A percentile compares a stretch with the other conserved stretches of the same genome.
Evolutionary conservation across 176 grass and related monocot genomes (phyloP).

Genomic region (Triticum monococcum): DNA sequence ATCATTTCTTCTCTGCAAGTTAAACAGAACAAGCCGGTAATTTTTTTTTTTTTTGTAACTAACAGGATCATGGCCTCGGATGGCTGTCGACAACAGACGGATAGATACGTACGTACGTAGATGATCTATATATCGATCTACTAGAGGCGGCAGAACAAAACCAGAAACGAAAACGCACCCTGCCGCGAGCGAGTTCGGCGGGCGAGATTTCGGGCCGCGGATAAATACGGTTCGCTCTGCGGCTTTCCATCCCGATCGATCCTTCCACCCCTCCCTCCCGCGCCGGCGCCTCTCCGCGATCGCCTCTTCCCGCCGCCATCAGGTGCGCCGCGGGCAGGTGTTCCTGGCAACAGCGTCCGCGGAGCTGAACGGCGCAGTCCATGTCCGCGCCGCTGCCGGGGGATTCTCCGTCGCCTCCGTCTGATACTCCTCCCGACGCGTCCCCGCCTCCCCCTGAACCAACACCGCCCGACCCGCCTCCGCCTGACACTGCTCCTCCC

Average conservation of each 20-base stretch:
- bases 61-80: no score
- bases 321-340: no score
- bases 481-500: background rate
- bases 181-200: background rate
- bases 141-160: no score
- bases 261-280: background rate
- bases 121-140: no score
- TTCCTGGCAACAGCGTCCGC: no score
- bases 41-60: no score
- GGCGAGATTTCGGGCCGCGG: background rate
- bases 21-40: no score
- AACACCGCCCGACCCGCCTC: background rate
- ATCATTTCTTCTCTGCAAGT: no score
- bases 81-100: no score
- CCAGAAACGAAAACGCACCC: background rate
- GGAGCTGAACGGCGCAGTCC: background rate
- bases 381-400: constrained; percentile 2
- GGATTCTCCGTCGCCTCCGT: background rate
- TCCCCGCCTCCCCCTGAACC: background rate
- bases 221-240: background rate
- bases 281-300: no score
- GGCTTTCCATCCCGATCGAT: background rate
- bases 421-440: background rate
- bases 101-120: no score
- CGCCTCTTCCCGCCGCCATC: background rate